Evolutionary conservation across 306 rosid genomes (phyloP).

Genomic region (Ormosia emarginata): DNA sequence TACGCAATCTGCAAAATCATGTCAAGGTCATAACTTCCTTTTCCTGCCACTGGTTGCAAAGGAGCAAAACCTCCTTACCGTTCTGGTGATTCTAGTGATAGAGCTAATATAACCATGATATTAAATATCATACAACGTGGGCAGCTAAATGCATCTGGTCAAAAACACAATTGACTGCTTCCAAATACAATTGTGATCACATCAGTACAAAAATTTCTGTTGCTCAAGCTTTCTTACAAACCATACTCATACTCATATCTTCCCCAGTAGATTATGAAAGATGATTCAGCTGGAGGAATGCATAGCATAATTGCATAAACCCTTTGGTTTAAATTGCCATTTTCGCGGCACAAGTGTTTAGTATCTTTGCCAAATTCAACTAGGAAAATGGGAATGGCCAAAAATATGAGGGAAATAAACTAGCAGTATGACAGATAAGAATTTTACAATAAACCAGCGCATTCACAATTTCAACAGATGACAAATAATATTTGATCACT

Average conservation of each 20-base stretch:
- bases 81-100: neutral
- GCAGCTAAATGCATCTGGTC: too few relatives aligned
- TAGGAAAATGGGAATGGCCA: neutral
- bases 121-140: too few relatives aligned
- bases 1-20: neutral
- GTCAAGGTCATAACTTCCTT: neutral
- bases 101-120: neutral
- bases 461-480: too few relatives aligned
- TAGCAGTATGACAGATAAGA: too few relatives aligned
- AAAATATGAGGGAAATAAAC: neutral
- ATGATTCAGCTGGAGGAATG: neutral
- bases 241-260: neutral
- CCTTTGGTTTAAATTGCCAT: neutral
- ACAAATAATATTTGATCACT: too few relatives aligned
- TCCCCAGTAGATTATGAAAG: neutral
- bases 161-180: neutral
- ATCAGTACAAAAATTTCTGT: neutral
- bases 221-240: neutral
- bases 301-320: neutral
- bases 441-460: too few relatives aligned
- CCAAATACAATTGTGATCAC: neutral
- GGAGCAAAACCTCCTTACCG: neutral
- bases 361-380: neutral
- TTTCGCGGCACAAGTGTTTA: neutral
- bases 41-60: neutral